Percentiles rank a stretch among this genome's conserved stretches.
Conservation (phyloP, 2,329 filamentous ascomycete species). For the Curvularia sp. region DNA sequence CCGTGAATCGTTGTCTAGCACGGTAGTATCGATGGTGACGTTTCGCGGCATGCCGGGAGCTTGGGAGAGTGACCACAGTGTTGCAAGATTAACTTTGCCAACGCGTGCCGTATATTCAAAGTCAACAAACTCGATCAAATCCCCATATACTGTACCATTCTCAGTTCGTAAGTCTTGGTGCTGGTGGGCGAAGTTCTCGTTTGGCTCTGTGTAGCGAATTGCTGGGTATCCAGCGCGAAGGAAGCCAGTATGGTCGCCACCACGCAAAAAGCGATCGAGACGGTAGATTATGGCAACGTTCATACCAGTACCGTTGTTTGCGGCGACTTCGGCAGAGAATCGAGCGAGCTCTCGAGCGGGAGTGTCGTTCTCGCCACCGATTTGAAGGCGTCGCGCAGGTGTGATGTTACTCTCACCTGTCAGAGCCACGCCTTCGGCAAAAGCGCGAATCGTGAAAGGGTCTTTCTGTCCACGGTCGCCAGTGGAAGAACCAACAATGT, state of each 20-base stretch:
- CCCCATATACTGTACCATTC: slow-evolving; percentile 62
- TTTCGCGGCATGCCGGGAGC: slow-evolving; percentile 60
- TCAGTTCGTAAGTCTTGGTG: slow-evolving; percentile 62
- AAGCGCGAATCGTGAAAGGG: slow-evolving; percentile 63
- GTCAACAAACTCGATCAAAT: slow-evolving; percentile 65
- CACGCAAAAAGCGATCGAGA: slow-evolving; percentile 63
- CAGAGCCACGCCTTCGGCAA: slow-evolving; percentile 59
- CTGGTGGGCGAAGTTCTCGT: slow-evolving; percentile 65
- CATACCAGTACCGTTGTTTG: slow-evolving; percentile 62
- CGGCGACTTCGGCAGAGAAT: slow-evolving; percentile 63
- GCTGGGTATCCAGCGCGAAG: slow-evolving; percentile 63
- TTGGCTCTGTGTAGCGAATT: slow-evolving; percentile 64
- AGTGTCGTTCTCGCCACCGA: slow-evolving; percentile 61
- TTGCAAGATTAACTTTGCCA: slow-evolving; percentile 62
- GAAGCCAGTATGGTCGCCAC: slow-evolving; percentile 65
- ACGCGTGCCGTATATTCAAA: slow-evolving; percentile 63
- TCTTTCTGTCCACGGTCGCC: slow-evolving; percentile 57
- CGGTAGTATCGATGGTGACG: slow-evolving; percentile 58
- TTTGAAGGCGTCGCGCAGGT: slow-evolving; percentile 52
- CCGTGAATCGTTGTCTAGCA: slow-evolving; percentile 59
- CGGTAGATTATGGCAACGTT: slow-evolving; percentile 64
- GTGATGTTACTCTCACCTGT: slow-evolving; percentile 50
- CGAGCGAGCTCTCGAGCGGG: slow-evolving; percentile 63
- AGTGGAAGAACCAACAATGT: slow-evolving; percentile 63
- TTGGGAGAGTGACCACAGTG: slow-evolving; percentile 62